Evolutionary conservation across 768 basidiomycete genomes (phyloP).

Genomic region (Astraeus odoratus): DNA sequence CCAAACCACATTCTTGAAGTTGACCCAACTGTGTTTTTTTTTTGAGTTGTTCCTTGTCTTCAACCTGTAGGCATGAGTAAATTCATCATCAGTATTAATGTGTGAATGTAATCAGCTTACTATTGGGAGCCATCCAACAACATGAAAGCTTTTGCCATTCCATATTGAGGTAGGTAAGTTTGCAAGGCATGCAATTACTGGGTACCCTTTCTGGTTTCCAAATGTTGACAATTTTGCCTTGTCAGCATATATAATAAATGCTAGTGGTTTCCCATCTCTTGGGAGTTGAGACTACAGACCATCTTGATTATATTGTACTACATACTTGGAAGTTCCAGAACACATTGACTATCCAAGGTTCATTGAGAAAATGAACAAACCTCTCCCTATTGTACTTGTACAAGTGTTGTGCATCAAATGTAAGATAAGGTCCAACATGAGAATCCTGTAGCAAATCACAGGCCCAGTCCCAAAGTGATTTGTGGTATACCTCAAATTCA

Average conservation of each 20-base stretch:
- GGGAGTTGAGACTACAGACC: conserved; percentile 7
- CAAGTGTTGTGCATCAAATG: conserved; percentile 1
- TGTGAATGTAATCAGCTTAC: conserved; percentile 14
- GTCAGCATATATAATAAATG: conserved; percentile 35
- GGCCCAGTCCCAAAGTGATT: conserved; percentile 1
- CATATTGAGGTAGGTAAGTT: conserved; percentile 27
- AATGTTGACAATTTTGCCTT: conserved; percentile 34
- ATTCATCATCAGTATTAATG: neutral
- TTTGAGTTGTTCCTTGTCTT: neutral
- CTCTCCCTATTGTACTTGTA: neutral
- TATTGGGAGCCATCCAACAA: conserved; percentile 36
- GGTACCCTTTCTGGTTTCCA: conserved; percentile 32
- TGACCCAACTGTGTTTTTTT: neutral
- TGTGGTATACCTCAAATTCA: conserved; percentile 1
- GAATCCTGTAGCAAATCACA: neutral
- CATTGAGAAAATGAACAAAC: conserved; percentile 2
- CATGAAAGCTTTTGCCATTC: conserved; percentile 25
- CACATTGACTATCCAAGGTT: conserved; percentile 6
- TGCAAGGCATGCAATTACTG: conserved; percentile 26
- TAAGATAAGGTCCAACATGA: neutral
- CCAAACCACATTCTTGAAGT: conserved; percentile 10
- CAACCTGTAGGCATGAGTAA: neutral
- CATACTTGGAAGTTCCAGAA: neutral
- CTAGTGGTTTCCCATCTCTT: conserved; percentile 19
- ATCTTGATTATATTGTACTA: too few species aligned